Percentiles rank a stretch among this genome's conserved stretches.
phyloP scores from a whole-genome alignment of 208 protist genomes.

The Leishmania amazonensis region DNA sequence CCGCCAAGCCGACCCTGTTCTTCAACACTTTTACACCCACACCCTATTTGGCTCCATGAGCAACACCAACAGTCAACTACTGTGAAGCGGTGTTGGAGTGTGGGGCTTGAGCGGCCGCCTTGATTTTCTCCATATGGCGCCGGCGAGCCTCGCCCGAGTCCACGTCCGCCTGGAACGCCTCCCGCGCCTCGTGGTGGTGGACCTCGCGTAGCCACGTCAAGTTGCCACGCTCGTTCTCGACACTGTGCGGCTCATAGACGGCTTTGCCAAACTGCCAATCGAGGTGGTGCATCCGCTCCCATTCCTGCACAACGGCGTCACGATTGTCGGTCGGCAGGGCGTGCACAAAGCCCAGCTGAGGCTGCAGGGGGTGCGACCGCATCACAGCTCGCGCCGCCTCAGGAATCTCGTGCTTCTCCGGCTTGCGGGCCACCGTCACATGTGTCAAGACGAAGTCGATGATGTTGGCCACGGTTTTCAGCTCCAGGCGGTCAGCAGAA shows the following conservation, averaged over 20 bases:
- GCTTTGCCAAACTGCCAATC: slow-evolving; percentile 94
- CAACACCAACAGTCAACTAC: not conserved
- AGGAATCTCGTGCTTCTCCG: slow-evolving; percentile 43
- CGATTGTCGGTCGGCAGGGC: slow-evolving; percentile 84
- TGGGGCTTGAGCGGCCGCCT: slow-evolving; percentile 36
- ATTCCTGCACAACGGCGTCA: slow-evolving; percentile 79
- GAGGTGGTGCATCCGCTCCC: slow-evolving; percentile 88
- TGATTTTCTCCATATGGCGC: slow-evolving; percentile 71
- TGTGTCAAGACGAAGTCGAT: slow-evolving; percentile 89
- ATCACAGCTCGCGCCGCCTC: slow-evolving; percentile 66
- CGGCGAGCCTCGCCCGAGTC: slow-evolving; percentile 65
- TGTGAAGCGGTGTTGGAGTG: not conserved
- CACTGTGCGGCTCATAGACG: slow-evolving; percentile 73
- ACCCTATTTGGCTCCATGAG: no score
- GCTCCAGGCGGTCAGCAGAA: slow-evolving; percentile 71
- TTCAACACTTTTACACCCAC: not conserved
- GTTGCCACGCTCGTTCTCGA: slow-evolving; percentile 80
- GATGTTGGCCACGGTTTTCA: slow-evolving; percentile 82
- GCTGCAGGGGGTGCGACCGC: slow-evolving; percentile 74
- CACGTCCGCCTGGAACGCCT: slow-evolving; percentile 59
- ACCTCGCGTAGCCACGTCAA: slow-evolving; percentile 87
- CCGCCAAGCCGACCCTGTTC: not conserved
- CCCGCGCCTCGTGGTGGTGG: slow-evolving; percentile 57
- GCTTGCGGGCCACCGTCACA: slow-evolving; percentile 62
- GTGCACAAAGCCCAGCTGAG: slow-evolving; percentile 83